phyloP scores from a whole-genome alignment of 345 rosid genomes.

The Kandelia obovata region DNA sequence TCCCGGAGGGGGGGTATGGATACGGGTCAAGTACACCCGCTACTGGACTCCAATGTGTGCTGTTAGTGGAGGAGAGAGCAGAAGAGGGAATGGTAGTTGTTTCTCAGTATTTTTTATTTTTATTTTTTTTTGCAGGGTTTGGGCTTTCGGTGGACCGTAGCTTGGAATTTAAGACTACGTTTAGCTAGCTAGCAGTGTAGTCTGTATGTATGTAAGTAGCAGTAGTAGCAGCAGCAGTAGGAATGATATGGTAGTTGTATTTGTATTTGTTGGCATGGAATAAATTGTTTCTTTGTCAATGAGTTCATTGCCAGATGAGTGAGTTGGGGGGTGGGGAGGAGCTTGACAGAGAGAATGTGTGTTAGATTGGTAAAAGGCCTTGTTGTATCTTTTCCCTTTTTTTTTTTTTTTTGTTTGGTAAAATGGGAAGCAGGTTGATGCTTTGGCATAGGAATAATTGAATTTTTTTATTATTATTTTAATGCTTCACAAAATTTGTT shows the following conservation, averaged over 20 bases:
- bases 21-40: constrained; percentile 14
- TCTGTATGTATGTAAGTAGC: not conserved
- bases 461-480: no score
- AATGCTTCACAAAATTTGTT: no score
- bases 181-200: constrained; percentile 6
- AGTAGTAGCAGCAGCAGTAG: not conserved
- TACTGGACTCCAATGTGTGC: not conserved
- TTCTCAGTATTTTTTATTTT: constrained; percentile 21
- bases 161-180: constrained; percentile 38
- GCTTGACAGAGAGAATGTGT: no score
- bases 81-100: constrained; percentile 44
- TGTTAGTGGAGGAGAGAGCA: not conserved
- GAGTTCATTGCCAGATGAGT: constrained; percentile 21
- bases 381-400: no score
- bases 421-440: no score
- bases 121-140: constrained; percentile 40
- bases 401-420: no score
- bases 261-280: constrained; percentile 34
- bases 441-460: no score
- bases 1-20: not conserved
- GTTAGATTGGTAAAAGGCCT: no score
- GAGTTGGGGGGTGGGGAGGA: no score
- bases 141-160: constrained; percentile 46
- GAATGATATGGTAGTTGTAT: not conserved
- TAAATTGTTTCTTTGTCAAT: constrained; percentile 29